Evolutionary conservation across 2,329 filamentous ascomycete species (phyloP).

Genomic region (Neurospora crassa): DNA sequence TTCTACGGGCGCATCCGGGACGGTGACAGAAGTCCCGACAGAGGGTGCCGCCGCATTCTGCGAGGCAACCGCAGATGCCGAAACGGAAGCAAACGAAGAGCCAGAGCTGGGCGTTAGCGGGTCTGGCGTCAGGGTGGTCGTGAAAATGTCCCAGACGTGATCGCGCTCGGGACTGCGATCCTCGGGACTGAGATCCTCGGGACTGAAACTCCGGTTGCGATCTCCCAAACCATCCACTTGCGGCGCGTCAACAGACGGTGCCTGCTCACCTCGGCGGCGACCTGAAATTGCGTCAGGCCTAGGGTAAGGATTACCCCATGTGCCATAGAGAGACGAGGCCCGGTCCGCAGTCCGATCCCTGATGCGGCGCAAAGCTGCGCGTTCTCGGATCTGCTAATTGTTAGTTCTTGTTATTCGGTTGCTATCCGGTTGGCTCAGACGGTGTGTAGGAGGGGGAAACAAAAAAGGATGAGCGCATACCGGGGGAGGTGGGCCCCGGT

Average conservation of each 20-base stretch:
- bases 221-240: constrained; percentile 68
- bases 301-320: background rate
- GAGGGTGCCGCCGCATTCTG: constrained; percentile 33
- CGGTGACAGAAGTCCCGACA: constrained; percentile 36
- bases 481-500: background rate
- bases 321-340: background rate
- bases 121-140: constrained; percentile 73
- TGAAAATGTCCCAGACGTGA: constrained; percentile 49
- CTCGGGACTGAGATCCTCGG: constrained; percentile 31
- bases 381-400: background rate
- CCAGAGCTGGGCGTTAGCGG: constrained; percentile 68
- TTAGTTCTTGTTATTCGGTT: background rate
- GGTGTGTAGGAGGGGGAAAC: background rate
- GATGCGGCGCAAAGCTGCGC: background rate
- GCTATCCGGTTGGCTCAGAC: background rate
- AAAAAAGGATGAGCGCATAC: background rate
- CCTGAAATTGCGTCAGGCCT: background rate
- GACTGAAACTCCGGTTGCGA: constrained; percentile 72
- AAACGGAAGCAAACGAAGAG: constrained; percentile 65
- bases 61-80: constrained; percentile 35
- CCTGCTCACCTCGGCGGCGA: constrained; percentile 3
- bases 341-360: background rate
- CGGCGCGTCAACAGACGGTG: constrained; percentile 5
- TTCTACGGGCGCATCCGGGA: constrained; percentile 28
- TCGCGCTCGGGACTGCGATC: constrained; percentile 40